Percentiles rank a stretch among this genome's conserved stretches.
Conservation (phyloP, 2,329 filamentous ascomycete genomes). For the Colletotrichum chrysophilum region DNA sequence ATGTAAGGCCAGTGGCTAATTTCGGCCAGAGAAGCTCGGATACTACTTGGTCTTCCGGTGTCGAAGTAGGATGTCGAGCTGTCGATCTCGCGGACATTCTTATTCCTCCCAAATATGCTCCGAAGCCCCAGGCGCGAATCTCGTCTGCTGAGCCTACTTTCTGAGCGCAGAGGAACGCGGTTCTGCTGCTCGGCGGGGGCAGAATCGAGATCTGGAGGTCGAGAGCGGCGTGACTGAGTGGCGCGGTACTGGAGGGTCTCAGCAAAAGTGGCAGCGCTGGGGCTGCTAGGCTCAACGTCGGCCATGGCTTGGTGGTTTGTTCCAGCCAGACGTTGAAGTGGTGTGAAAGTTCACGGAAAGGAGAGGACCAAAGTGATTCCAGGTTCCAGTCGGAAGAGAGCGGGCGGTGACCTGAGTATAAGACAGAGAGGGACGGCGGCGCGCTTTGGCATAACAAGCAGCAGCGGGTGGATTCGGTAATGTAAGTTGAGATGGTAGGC, state of each 20-base stretch:
- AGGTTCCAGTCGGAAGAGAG: neutral
- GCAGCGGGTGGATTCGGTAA: conserved; percentile 7
- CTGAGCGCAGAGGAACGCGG: conserved; percentile 45
- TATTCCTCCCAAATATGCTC: conserved; percentile 55
- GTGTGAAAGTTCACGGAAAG: neutral
- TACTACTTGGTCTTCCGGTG: conserved; percentile 37
- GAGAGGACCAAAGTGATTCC: neutral
- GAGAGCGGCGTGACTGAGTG: conserved; percentile 37
- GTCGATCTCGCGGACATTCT: conserved; percentile 38
- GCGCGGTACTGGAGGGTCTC: conserved; percentile 35
- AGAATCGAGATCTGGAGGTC: conserved; percentile 42
- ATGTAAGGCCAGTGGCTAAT: conserved; percentile 47
- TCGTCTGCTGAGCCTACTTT: conserved; percentile 47
- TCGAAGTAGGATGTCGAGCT: conserved; percentile 33
- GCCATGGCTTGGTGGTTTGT: conserved; percentile 10
- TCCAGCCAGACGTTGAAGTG: neutral
- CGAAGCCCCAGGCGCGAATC: conserved; percentile 59
- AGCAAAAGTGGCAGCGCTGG: conserved; percentile 8
- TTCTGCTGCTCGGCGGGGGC: conserved; percentile 34
- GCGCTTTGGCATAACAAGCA: conserved; percentile 15
- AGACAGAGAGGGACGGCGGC: conserved; percentile 4
- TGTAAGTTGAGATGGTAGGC: conserved; percentile 16
- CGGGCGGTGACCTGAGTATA: conserved; percentile 16
- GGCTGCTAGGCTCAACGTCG: conserved; percentile 19
- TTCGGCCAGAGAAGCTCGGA: conserved; percentile 52